Base-by-base conservation (phyloP, 2,329 filamentous ascomycete species). In the Pseudomassariella vexata region DNA sequence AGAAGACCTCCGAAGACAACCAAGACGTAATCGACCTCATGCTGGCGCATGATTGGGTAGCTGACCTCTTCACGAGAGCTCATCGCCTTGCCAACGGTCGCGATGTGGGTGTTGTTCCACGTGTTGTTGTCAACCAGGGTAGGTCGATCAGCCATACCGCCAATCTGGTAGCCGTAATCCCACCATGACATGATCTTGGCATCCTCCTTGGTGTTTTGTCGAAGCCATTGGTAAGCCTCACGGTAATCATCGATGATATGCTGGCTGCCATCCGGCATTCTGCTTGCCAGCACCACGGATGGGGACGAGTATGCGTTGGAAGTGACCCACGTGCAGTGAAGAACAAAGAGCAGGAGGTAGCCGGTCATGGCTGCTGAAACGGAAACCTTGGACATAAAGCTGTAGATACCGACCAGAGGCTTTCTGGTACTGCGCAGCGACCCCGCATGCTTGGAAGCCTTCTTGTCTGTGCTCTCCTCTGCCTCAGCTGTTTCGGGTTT, bases 151-250 rank as follows among this genome's bases (percentile, higher is more conserved):
- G 92, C 92, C 92, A 98, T 98, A 46, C 92, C 92, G 66, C 92
- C 92, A 60, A 98, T 98, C 66, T 98, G 92, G 68, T 98, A 98
- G 45, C 92, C 92, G 53, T 98, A 98, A 59, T 98, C 92, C 92
- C 92, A 98, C 92, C 92, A 98, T 2, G 89, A 92, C 90, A 96
- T 96, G 56, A 98, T 84, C 74, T 96, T 98, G 55, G 94, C 89
- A 50, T 95, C 85, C 46, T 90, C 76, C 39, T 82, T 74, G 8
- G 94, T 98, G 69, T 98, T 98, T 63, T 98, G 92, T 42, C 92
- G 85, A 30, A 98, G 80, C 92, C 92, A 98, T 66, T 98, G 94
- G 66, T 98, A 98, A 2, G 92, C 92, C 73, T 98, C 92, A 55
- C 92, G 84, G 67, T 98, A 98, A 60, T 98, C 92, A 55, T 98